Percentiles rank a stretch among this genome's conserved stretches.
Conservation (phyloP, 2,329 filamentous ascomycete genomes). For the Sporothrix sp. region DNA sequence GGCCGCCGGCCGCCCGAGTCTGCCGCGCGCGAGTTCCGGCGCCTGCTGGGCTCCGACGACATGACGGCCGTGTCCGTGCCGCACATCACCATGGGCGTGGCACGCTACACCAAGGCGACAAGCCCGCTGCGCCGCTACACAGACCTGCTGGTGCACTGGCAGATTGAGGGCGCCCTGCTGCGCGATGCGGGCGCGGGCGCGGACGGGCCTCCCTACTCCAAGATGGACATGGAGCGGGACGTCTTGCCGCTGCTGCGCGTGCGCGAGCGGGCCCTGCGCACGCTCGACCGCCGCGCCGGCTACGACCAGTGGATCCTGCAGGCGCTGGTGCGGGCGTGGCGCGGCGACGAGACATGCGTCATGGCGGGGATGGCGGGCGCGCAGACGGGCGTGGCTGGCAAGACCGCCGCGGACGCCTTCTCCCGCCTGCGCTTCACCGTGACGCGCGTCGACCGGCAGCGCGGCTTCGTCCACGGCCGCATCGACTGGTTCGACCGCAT, state of each 20-base stretch:
- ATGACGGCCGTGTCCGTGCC: slow-evolving; percentile 43
- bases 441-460: slow-evolving; percentile 23
- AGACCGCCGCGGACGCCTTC: slow-evolving; percentile 18
- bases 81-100: slow-evolving; percentile 47
- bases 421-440: slow-evolving; percentile 44
- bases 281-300: slow-evolving; percentile 35
- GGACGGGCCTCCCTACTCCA: slow-evolving; percentile 31
- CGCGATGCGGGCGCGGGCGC: slow-evolving; percentile 26
- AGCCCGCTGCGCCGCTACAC: slow-evolving; percentile 56
- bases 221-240: slow-evolving; percentile 30
- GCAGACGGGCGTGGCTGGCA: background rate
- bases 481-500: slow-evolving; percentile 42
- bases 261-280: slow-evolving; percentile 41
- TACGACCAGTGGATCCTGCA: slow-evolving; percentile 44
- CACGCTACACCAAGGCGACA: slow-evolving; percentile 54
- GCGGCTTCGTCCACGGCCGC: slow-evolving; percentile 29
- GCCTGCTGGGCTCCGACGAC: slow-evolving; percentile 41
- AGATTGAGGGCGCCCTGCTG: slow-evolving; percentile 49
- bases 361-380: background rate
- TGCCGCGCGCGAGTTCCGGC: slow-evolving; percentile 25
- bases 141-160: slow-evolving; percentile 57
- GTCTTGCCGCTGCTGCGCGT: slow-evolving; percentile 42
- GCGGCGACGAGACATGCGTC: slow-evolving; percentile 33
- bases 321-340: slow-evolving; percentile 51
- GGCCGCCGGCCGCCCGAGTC: slow-evolving; percentile 25